Percentiles rank a stretch among this genome's conserved stretches.
phyloP scores from a whole-genome alignment of 148 eudicot species.

The Camellia sinensis region DNA sequence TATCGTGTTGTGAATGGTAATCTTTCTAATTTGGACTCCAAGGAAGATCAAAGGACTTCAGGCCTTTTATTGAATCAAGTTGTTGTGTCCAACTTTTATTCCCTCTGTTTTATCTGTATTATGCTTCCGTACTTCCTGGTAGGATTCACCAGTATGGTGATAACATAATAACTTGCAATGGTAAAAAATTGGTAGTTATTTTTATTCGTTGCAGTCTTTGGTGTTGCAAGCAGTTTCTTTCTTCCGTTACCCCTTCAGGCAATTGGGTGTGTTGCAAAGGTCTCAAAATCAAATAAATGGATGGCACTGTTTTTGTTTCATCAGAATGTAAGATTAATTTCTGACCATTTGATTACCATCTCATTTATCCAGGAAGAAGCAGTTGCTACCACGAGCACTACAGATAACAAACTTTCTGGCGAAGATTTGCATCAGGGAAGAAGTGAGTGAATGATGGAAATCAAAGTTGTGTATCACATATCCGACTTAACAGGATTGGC shows the following conservation, averaged over 20 bases:
- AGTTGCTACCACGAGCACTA: background rate
- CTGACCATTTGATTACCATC: background rate
- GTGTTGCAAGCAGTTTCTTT: background rate
- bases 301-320: background rate
- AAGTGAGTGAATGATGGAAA: constrained; percentile 5
- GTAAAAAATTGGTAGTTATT: background rate
- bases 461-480: background rate
- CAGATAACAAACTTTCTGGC: constrained; percentile 19
- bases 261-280: background rate
- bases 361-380: constrained; percentile 17
- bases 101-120: background rate
- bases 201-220: background rate
- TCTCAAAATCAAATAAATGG: background rate
- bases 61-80: background rate
- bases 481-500: background rate
- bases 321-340: background rate
- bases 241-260: background rate
- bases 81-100: background rate
- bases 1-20: constrained; percentile 36
- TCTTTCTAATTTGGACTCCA: constrained; percentile 25
- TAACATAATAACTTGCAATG: background rate
- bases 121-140: background rate
- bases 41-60: constrained; percentile 29
- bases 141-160: background rate
- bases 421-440: constrained; percentile 1